phyloP scores from a whole-genome alignment of 495 filamentous ascomycete genomes.

The Xylaria flabelliformis region DNA sequence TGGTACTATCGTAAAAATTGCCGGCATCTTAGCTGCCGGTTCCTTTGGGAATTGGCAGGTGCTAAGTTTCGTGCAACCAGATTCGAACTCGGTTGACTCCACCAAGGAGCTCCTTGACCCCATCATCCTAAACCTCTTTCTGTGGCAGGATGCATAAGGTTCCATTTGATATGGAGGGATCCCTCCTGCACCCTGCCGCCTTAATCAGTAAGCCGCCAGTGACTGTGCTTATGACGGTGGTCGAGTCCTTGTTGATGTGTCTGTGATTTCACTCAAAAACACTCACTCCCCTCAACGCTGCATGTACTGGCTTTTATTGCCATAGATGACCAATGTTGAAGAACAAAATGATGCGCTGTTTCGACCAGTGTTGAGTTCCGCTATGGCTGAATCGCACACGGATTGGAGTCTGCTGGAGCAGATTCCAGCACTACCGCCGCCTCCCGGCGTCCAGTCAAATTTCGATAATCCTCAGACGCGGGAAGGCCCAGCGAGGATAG shows the following conservation, averaged over 20 bases:
- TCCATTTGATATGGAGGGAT: background rate
- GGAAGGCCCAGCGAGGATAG: constrained; percentile 14
- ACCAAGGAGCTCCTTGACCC: background rate
- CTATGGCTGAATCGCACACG: constrained; percentile 2
- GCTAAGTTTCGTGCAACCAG: background rate
- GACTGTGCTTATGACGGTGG: background rate
- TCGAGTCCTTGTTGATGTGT: background rate
- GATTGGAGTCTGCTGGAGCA: constrained; percentile 23
- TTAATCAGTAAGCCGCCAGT: background rate
- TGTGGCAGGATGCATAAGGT: background rate
- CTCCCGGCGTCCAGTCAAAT: constrained; percentile 26
- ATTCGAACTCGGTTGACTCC: background rate
- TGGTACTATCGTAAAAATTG: no score
- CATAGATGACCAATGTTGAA: background rate
- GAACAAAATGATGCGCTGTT: background rate
- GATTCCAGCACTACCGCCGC: constrained; percentile 31
- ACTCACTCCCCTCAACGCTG: background rate
- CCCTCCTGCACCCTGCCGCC: background rate
- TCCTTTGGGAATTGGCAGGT: background rate
- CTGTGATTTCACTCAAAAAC: background rate
- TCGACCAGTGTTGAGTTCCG: background rate
- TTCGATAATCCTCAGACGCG: constrained; percentile 29
- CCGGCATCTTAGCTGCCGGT: no score
- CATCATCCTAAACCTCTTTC: constrained; percentile 8
- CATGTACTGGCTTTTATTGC: background rate